phyloP scores from a whole-genome alignment of 2,329 filamentous ascomycete genomes.

The Botryotinia globosa region DNA sequence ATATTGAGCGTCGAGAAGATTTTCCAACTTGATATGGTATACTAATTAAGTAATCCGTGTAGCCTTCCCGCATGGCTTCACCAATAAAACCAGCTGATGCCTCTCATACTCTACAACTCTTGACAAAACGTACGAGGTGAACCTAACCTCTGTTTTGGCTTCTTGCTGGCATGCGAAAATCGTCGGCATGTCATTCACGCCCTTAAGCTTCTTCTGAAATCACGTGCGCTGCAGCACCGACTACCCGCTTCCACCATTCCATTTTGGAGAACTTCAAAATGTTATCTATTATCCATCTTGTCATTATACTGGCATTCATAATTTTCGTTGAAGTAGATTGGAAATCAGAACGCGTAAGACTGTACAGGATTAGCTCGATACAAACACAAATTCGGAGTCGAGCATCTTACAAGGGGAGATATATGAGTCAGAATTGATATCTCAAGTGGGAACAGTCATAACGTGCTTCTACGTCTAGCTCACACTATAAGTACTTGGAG shows the following conservation, averaged over 20 bases:
- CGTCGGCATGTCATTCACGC: background rate
- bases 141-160: background rate
- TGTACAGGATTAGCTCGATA: background rate
- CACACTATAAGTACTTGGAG: background rate
- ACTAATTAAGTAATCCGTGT: background rate
- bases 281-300: background rate
- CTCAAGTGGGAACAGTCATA: background rate
- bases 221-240: background rate
- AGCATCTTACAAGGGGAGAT: background rate
- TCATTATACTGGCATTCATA: background rate
- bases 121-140: background rate
- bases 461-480: background rate
- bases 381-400: background rate
- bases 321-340: background rate
- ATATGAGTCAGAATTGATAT: slow-evolving; percentile 8
- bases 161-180: background rate
- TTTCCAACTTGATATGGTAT: background rate
- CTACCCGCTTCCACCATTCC: slow-evolving; percentile 2
- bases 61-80: background rate
- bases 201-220: background rate
- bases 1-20: background rate
- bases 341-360: background rate
- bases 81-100: background rate
- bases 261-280: background rate
- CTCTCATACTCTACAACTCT: background rate